Evolutionary conservation across 345 rosid species (phyloP).

Genomic region (Noccaea bulbosa): DNA sequence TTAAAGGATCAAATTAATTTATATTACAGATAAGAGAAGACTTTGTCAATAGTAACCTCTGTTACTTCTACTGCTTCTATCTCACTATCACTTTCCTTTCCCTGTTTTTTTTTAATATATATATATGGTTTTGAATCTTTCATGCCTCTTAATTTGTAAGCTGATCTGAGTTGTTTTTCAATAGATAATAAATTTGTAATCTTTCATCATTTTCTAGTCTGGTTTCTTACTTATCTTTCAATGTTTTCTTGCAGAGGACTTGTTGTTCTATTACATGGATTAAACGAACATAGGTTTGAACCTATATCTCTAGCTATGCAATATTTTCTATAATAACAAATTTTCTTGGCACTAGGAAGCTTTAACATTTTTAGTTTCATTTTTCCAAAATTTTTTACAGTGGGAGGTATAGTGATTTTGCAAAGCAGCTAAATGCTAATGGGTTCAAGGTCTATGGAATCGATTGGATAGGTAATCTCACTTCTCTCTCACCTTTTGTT

Average conservation of each 20-base stretch:
- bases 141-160: constrained; percentile 5
- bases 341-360: constrained; percentile 1
- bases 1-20: background rate
- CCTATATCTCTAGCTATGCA: constrained; percentile 5
- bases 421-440: constrained; percentile 76
- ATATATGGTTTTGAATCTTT: background rate
- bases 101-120: background rate
- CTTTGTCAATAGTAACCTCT: constrained; percentile 9
- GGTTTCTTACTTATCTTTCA: constrained; percentile 16
- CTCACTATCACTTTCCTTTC: background rate
- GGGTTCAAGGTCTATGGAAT: constrained; percentile 91
- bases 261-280: constrained; percentile 78
- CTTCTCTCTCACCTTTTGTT: constrained; percentile 2
- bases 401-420: constrained; percentile 83
- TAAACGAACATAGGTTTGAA: constrained; percentile 90
- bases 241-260: constrained; percentile 66
- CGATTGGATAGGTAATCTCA: constrained; percentile 89
- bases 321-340: background rate
- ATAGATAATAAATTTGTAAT: background rate
- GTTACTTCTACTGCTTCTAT: background rate
- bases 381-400: constrained; percentile 42
- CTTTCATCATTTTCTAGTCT: background rate
- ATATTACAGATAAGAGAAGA: background rate
- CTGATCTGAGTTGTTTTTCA: background rate
- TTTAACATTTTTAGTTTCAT: background rate